Evolutionary conservation across 108 stramenopile genomes (phyloP).

Genomic region (Seminavis robusta): DNA sequence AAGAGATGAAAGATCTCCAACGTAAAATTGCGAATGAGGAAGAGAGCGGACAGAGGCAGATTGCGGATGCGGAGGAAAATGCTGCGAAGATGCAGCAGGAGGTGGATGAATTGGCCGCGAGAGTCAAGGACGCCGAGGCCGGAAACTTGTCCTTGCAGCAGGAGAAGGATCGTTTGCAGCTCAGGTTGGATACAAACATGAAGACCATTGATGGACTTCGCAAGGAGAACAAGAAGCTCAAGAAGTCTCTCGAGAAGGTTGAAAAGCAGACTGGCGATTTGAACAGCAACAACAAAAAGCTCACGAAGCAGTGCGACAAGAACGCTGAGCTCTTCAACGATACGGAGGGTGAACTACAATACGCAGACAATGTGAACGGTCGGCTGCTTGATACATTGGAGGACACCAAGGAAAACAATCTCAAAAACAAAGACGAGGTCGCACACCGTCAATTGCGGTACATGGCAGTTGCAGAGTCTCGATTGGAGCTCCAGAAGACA

Average conservation of each 20-base stretch:
- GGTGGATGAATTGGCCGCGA: conserved; percentile 46
- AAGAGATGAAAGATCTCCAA: conserved; percentile 21
- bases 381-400: neutral
- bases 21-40: conserved; percentile 38
- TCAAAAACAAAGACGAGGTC: conserved; percentile 61
- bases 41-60: conserved; percentile 38
- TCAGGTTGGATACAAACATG: conserved; percentile 66
- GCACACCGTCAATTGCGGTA: conserved; percentile 64
- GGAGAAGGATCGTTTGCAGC: conserved; percentile 44
- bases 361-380: conserved; percentile 12
- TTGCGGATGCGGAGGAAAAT: conserved; percentile 13
- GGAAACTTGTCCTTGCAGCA: conserved; percentile 6
- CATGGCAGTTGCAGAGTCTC: conserved; percentile 63
- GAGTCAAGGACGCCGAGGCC: conserved; percentile 24
- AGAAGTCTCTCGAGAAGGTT: conserved; percentile 42
- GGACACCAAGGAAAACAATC: conserved; percentile 38
- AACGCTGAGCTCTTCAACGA: conserved; percentile 9
- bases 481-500: conserved; percentile 58
- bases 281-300: conserved; percentile 14
- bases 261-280: conserved; percentile 19
- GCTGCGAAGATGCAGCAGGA: conserved; percentile 43
- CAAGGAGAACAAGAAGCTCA: conserved; percentile 12
- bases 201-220: conserved; percentile 70
- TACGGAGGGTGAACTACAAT: neutral
- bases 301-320: conserved; percentile 6